Evolutionary conservation across 805 yeast species (phyloP).

Genomic region (Sugiyamaella chiloensis): DNA sequence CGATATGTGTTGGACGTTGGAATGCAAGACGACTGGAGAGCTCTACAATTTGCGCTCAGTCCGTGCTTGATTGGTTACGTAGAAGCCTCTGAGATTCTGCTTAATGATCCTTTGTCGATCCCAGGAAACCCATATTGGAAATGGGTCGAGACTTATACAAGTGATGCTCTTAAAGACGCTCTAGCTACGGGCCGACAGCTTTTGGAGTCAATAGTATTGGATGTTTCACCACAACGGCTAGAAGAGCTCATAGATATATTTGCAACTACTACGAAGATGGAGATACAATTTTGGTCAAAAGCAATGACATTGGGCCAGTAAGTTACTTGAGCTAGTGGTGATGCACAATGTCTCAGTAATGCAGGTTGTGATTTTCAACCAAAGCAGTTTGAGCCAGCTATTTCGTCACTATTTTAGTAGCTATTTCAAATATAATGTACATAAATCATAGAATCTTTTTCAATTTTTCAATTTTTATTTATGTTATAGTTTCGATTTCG

Average conservation of each 20-base stretch:
- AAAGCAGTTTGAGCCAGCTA: background rate
- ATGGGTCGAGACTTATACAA: slow-evolving; percentile 64
- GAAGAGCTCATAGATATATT: slow-evolving; percentile 56
- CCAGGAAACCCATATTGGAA: slow-evolving; percentile 32
- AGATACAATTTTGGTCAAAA: slow-evolving; percentile 63
- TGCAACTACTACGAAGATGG: slow-evolving; percentile 56
- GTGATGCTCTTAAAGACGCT: slow-evolving; percentile 56
- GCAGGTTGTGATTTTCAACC: background rate
- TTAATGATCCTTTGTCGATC: slow-evolving; percentile 28
- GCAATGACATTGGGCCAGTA: slow-evolving; percentile 16
- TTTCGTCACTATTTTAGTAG: background rate
- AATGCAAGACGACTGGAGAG: slow-evolving; percentile 54
- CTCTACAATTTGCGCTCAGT: slow-evolving; percentile 62
- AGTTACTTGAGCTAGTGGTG: no score
- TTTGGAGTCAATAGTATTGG: slow-evolving; percentile 44
- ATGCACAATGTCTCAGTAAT: no score
- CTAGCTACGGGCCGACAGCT: slow-evolving; percentile 48
- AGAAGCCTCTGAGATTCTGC: slow-evolving; percentile 47
- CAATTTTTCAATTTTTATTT: no score
- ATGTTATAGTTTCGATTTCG: no score
- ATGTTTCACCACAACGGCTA: slow-evolving; percentile 44
- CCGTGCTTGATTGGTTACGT: slow-evolving; percentile 76
- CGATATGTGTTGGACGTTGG: slow-evolving; percentile 57
- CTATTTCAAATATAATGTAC: no score
- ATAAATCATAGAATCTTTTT: no score